A percentile compares a stretch with the other conserved stretches of the same genome.
Evolutionary conservation across 2,329 filamentous ascomycete genomes (phyloP).

Genomic region (Sporothrix luriei): DNA sequence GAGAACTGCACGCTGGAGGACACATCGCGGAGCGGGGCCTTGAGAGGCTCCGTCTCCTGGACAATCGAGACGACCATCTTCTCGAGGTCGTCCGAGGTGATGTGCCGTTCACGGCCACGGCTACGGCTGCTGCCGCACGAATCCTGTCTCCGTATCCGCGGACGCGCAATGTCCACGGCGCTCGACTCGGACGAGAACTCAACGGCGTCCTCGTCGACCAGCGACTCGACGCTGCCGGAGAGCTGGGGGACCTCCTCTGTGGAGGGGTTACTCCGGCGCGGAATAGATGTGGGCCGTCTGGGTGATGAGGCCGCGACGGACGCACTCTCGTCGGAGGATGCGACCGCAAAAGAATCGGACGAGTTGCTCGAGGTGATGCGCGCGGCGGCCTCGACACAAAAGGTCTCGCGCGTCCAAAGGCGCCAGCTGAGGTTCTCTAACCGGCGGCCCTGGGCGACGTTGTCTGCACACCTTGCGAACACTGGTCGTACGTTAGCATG

Average conservation of each 20-base stretch:
- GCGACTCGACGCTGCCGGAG: conserved; percentile 75
- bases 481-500: conserved; percentile 55
- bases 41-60: conserved; percentile 75
- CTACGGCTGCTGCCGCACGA: conserved; percentile 71
- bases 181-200: conserved; percentile 59
- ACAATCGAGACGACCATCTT: conserved; percentile 95
- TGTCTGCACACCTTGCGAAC: conserved; percentile 91
- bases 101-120: conserved; percentile 78
- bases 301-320: conserved; percentile 47
- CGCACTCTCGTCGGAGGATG: conserved; percentile 47
- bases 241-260: conserved; percentile 68
- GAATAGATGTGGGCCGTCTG: conserved; percentile 54
- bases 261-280: conserved; percentile 37
- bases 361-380: not conserved
- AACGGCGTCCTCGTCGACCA: conserved; percentile 67
- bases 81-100: conserved; percentile 88
- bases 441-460: conserved; percentile 87
- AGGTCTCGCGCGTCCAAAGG: conserved; percentile 90
- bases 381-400: conserved; percentile 69
- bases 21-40: conserved; percentile 54
- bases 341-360: conserved; percentile 21
- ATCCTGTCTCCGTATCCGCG: conserved; percentile 70
- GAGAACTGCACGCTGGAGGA: conserved; percentile 37
- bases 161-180: conserved; percentile 63
- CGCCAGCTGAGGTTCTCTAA: conserved; percentile 96